phyloP scores from a whole-genome alignment of 1,139 yeast genomes.

The Magnusiomyces magnusii region DNA sequence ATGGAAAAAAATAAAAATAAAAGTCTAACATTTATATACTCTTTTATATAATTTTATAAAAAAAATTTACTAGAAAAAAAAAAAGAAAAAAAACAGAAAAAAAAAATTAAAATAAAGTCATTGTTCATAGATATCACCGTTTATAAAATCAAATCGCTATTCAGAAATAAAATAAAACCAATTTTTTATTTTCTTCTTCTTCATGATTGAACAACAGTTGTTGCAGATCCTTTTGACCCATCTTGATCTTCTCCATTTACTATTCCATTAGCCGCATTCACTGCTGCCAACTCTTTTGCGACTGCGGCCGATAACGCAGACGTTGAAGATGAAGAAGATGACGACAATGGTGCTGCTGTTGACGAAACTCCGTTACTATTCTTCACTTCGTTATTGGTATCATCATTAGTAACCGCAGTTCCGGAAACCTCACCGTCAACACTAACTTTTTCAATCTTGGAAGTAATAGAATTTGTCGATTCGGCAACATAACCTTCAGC shows the following conservation, averaged over 20 bases:
- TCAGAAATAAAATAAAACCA: too few relatives aligned
- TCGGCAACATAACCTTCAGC: too few relatives aligned
- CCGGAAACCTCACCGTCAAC: neutral
- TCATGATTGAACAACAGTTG: neutral
- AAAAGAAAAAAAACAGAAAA: neutral
- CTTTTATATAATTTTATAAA: neutral
- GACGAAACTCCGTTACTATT: too few relatives aligned
- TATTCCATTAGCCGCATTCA: neutral
- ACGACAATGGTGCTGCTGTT: too few relatives aligned
- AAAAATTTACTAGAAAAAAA: neutral
- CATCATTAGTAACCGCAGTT: constrained; percentile 3
- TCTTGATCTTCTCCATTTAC: neutral
- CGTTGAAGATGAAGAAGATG: too few relatives aligned
- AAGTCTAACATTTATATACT: too few relatives aligned
- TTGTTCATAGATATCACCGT: too few relatives aligned
- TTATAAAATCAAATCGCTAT: too few relatives aligned
- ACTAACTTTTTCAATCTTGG: neutral
- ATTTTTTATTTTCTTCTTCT: too few relatives aligned
- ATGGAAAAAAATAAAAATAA: neutral
- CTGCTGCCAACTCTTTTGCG: neutral
- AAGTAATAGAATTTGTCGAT: neutral
- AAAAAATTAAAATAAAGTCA: too few relatives aligned
- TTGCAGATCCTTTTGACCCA: neutral
- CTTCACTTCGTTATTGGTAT: too few relatives aligned
- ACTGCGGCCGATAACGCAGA: too few relatives aligned